Base-by-base conservation (phyloP, 1,139 yeast genomes). In the Kluyveromyces sp. region DNA sequence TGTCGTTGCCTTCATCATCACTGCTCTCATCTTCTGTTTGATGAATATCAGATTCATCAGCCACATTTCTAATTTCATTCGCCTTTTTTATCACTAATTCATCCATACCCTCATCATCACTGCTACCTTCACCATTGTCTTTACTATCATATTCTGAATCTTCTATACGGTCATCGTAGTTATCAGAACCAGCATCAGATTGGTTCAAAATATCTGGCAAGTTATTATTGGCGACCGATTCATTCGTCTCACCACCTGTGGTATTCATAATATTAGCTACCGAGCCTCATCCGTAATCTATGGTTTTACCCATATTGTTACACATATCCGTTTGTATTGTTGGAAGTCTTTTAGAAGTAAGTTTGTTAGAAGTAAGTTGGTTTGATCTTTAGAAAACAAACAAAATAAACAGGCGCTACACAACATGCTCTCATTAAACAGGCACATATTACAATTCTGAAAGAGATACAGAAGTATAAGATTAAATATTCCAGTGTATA, bases 1-100 rank as follows among this genome's bases (percentile, higher is more conserved):
- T 31, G 8, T 34, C 48, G 28, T 39, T 26, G 28, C 15, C 25
- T n/a, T 34, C 47, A 15, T 46, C 45, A 8, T 21, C 37, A 37
- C 30, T 34, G 21, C 21, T 15, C 21, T 15, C 38, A 30, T 8
- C 34, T 15, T 25, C 41, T 10, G 43, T 42, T 7, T 41, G 48
- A 34, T 27, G 30, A 25, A 25, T 27, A 15, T 35, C 38, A 5
- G 7, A 4, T 15, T 25, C 25, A 7, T 27, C 25, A 27, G 10
- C n/a, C 27, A 28, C 34, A 7, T 39, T 36, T 31, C 29, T 15
- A 34, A 33, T 27, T n/a, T n/a, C 25, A 3, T 25, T n/a, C 4
- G 37, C n/a, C 6, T 41, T 7, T 28, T 29, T 39, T 32, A 4
- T 8, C 8, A 33, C 15, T 4, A 33, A 33, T 10, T 33, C 34